Conservation (phyloP, 352 stramenopile species). For the Blastocystis sp. region DNA sequence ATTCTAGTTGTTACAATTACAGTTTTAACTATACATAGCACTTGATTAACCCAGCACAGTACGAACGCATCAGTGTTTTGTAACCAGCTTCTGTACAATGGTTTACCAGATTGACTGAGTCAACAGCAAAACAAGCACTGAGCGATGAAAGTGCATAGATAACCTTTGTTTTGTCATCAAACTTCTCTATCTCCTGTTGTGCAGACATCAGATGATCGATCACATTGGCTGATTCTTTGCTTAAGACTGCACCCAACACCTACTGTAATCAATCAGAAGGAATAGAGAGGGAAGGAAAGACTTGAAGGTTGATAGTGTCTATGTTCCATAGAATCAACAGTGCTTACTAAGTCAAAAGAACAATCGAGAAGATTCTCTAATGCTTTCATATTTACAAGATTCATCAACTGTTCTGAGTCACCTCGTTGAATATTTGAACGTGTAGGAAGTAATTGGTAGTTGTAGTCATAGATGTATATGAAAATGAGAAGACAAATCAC, state of each 20-base stretch:
- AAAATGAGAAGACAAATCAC: neutral
- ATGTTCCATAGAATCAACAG: neutral
- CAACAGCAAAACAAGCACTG: neutral
- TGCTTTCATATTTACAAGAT: neutral
- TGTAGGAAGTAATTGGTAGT: neutral
- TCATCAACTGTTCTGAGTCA: neutral
- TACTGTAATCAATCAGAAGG: slow-evolving; percentile 4
- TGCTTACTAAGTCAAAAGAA: neutral
- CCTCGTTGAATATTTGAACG: neutral
- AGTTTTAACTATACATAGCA: neutral
- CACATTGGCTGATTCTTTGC: neutral
- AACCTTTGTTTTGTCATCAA: neutral
- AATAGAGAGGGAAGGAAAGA: neutral
- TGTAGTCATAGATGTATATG: neutral
- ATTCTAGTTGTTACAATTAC: neutral
- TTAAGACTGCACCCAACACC: neutral
- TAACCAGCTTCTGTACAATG: neutral
- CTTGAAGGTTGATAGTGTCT: neutral
- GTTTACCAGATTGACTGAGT: neutral
- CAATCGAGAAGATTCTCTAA: neutral
- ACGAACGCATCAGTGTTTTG: neutral
- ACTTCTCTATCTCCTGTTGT: neutral
- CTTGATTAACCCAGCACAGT: neutral
- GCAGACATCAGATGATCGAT: neutral
- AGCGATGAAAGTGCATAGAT: neutral